Evolutionary conservation across 1,139 yeast species (phyloP), one percentile per base, ranked within the genome.

Genomic region (Oligophagozyma castellii): DNA sequence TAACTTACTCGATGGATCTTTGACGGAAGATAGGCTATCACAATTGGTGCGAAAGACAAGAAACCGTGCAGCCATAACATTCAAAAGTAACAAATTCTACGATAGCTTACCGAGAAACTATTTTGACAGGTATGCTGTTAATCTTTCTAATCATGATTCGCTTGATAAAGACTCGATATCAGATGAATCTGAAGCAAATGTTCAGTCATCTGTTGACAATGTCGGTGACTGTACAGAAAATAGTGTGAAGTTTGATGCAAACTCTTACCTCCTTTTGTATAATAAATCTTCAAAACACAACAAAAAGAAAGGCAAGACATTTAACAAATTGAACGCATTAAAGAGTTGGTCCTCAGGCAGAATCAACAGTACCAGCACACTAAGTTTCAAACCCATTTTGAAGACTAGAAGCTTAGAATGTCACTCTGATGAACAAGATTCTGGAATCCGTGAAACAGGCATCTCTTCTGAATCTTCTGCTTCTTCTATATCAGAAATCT

Each of bases 261-360:
- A 39, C 24, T 42, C 51, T 5, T 33, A 34, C 19, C 29, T 48
- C 19, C 33, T 46, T 14, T 38, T 48, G 12, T 48, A 48, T 27
- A 39, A n/a, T n/a, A n/a, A n/a, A n/a, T n/a, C n/a, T n/a, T n/a
- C n/a, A n/a, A n/a, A n/a, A n/a, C n/a, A n/a, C n/a, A n/a, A n/a
- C n/a, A n/a, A n/a, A n/a, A n/a, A n/a, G n/a, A n/a, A n/a, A n/a
- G n/a, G n/a, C n/a, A n/a, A n/a, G n/a, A n/a, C n/a, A n/a, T n/a
- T n/a, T n/a, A n/a, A n/a, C n/a, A n/a, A n/a, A n/a, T n/a, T n/a
- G n/a, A n/a, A n/a, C n/a, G n/a, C n/a, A n/a, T n/a, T n/a, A n/a
- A n/a, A n/a, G n/a, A n/a, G n/a, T n/a, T n/a, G n/a, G n/a, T n/a
- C n/a, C n/a, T n/a, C n/a, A n/a, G n/a, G n/a, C n/a, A n/a, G n/a